phyloP scores from a whole-genome alignment of 306 rosid species.

The Morella rubra region DNA sequence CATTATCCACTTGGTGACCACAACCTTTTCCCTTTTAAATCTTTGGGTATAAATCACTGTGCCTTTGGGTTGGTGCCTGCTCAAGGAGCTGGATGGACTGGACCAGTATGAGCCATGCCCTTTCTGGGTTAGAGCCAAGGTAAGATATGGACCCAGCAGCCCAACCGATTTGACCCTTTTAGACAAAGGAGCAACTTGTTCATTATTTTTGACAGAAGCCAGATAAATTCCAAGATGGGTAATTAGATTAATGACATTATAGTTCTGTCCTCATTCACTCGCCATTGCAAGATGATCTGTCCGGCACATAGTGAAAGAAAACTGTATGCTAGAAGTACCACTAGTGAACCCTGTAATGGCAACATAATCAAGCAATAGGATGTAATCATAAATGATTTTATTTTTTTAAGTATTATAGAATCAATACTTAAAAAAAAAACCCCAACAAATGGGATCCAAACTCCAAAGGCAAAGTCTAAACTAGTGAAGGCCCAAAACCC shows the following conservation, averaged over 20 bases:
- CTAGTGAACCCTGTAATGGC: conserved; percentile 19
- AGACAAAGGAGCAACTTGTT: too few relatives aligned
- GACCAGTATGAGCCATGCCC: neutral
- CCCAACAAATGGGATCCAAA: too few relatives aligned
- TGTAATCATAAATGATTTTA: neutral
- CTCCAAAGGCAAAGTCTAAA: too few relatives aligned
- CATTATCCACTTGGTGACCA: conserved; percentile 22
- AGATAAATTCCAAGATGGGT: neutral
- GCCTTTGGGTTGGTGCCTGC: neutral
- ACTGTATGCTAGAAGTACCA: neutral
- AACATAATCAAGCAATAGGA: conserved; percentile 2
- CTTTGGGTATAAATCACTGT: neutral
- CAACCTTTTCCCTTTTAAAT: neutral
- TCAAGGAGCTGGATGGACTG: neutral
- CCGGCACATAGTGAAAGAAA: neutral
- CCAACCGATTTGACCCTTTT: neutral
- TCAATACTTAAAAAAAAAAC: too few relatives aligned
- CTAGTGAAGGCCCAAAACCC: too few relatives aligned
- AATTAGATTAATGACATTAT: neutral
- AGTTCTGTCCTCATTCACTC: neutral
- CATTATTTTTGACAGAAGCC: conserved; percentile 2
- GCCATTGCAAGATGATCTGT: neutral
- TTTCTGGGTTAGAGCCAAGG: neutral
- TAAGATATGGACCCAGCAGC: neutral
- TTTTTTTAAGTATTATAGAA: too few relatives aligned